These are phyloP conservation scores for Gracilaria gracilis DNA, from an alignment of 23 red algal genomes.

Conservation along the genomic window DNA sequence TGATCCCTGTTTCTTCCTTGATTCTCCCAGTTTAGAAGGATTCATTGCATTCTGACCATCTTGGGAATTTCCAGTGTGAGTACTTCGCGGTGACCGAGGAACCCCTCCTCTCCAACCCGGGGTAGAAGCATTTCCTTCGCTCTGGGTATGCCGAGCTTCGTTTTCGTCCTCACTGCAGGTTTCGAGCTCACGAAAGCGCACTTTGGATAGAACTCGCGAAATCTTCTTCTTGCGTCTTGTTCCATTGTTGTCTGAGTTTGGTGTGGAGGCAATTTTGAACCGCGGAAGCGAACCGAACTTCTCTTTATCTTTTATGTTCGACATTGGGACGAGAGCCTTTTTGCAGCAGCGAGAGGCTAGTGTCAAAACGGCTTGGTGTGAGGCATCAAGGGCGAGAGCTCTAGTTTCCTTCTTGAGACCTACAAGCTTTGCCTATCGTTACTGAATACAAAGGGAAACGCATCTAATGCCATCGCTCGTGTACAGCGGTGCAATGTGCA, in stretches of 20 bases:
- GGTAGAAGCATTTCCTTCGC: not conserved
- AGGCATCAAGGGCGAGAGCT: not conserved
- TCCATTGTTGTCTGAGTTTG: not conserved
- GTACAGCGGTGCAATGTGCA: slow-evolving; percentile 2
- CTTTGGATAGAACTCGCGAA: slow-evolving; percentile 10
- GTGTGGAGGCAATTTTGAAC: not conserved
- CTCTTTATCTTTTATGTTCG: not conserved
- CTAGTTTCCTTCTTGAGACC: not conserved
- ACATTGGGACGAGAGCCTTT: not conserved
- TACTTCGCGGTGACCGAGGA: not conserved
- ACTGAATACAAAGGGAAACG: not conserved
- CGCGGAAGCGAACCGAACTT: not conserved
- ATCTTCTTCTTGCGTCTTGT: slow-evolving; percentile 23
- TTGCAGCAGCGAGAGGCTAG: not conserved
- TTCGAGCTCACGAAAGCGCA: slow-evolving; percentile 25
- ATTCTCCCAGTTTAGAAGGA: not conserved
- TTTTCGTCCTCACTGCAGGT: slow-evolving; percentile 15
- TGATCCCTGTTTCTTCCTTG: slow-evolving; percentile 1
- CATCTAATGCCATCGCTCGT: not conserved
- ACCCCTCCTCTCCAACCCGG: not conserved
- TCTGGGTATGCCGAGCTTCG: not conserved
- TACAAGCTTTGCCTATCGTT: not conserved
- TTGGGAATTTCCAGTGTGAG: not conserved
- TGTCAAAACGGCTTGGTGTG: not conserved
- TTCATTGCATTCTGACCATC: too few relatives aligned